These are phyloP conservation scores for Periconia sp. DNA, from an alignment of 2,329 filamentous ascomycete species.

Conservation along the genomic window DNA sequence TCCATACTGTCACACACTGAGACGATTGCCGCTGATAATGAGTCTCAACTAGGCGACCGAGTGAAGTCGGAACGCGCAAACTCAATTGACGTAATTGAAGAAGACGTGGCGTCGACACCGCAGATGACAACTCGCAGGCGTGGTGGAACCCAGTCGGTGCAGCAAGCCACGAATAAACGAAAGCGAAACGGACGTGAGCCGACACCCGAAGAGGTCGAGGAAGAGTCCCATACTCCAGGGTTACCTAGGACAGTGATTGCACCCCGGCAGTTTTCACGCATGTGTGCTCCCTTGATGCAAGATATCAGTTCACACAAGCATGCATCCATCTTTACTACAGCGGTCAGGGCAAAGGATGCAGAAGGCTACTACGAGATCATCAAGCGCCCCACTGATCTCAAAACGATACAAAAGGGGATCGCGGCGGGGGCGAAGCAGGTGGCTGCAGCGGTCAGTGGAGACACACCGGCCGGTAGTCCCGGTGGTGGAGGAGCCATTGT, in stretches of 20 bases:
- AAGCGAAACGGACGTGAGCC: constrained; percentile 43
- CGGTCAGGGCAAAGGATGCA: constrained; percentile 53
- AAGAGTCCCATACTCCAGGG: constrained; percentile 28
- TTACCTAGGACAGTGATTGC: constrained; percentile 43
- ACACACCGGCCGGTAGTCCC: constrained; percentile 62
- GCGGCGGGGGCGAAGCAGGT: constrained; percentile 61
- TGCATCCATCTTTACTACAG: constrained; percentile 52
- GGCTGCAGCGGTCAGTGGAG: constrained; percentile 48
- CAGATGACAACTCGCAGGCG: constrained; percentile 37
- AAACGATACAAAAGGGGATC: constrained; percentile 54
- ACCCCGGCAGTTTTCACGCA: constrained; percentile 52
- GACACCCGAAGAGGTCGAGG: constrained; percentile 35
- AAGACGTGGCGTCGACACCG: constrained; percentile 32
- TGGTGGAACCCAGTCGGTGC: constrained; percentile 18
- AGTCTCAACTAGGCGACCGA: constrained; percentile 39
- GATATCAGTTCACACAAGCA: constrained; percentile 56
- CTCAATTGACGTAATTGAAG: constrained; percentile 46
- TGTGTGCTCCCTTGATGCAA: constrained; percentile 52
- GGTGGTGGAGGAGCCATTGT: constrained; percentile 53
- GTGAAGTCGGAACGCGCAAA: constrained; percentile 53
- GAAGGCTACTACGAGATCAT: constrained; percentile 56
- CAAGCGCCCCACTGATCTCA: constrained; percentile 54
- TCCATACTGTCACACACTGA: constrained; percentile 52
- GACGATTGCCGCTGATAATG: constrained; percentile 43
- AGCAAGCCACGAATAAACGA: constrained; percentile 43